A percentile compares a stretch with the other conserved stretches of the same genome.
phyloP scores from a whole-genome alignment of 306 rosid genomes.

The Cucumis hystrix region DNA sequence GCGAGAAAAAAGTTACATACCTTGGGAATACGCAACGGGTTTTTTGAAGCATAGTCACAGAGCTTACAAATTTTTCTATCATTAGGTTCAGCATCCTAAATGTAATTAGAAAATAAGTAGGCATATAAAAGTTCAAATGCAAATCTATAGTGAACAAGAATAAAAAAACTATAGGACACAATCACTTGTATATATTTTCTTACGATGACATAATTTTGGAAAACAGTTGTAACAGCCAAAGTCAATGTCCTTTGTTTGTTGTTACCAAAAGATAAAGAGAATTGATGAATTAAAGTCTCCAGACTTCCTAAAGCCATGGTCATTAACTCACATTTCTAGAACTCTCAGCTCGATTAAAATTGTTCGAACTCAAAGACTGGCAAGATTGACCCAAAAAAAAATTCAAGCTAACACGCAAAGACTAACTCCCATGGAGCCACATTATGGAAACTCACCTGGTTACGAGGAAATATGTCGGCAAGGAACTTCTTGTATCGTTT shows the following conservation, averaged over 20 bases:
- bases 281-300: not conserved
- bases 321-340: not conserved
- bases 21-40: constrained; percentile 47
- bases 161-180: not conserved
- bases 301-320: not conserved
- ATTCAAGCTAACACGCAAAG: not conserved
- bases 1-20: constrained; percentile 4
- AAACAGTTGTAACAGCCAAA: not conserved
- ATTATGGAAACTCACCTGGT: constrained; percentile 49
- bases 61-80: constrained; percentile 44
- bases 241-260: not conserved
- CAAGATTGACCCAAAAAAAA: not conserved
- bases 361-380: not conserved
- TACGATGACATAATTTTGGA: not conserved
- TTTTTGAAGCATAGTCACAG: constrained; percentile 41
- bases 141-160: not conserved
- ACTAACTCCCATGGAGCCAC: not conserved
- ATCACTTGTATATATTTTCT: not conserved
- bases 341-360: not conserved
- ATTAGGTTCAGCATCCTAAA: constrained; percentile 39
- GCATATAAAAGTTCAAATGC: not conserved
- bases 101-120: not conserved
- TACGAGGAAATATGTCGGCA: constrained; percentile 64
- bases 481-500: constrained; percentile 90
- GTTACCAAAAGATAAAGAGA: not conserved